phyloP scores from a whole-genome alignment of 352 stramenopile species.

The Nothophytophthora sp. region DNA sequence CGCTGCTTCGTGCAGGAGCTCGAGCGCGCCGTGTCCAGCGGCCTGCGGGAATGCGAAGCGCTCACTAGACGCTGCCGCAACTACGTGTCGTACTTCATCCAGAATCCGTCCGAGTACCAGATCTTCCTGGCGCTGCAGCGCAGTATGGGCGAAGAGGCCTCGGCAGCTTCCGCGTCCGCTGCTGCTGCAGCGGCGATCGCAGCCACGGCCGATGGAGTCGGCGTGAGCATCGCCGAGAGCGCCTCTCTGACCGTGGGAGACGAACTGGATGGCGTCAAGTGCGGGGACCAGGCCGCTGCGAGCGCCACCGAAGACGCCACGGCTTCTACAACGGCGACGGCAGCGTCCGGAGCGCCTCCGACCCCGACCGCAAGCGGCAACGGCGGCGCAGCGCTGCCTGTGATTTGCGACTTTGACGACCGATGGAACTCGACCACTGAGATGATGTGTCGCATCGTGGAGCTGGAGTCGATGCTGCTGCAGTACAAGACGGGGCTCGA shows the following conservation, averaged over 20 bases:
- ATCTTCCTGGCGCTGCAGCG: slow-evolving; percentile 78
- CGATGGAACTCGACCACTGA: slow-evolving; percentile 78
- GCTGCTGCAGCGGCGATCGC: slow-evolving; percentile 19
- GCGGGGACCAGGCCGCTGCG: slow-evolving; percentile 9
- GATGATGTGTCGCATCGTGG: slow-evolving; percentile 82
- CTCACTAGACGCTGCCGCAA: slow-evolving; percentile 69
- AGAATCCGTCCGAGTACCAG: slow-evolving; percentile 84
- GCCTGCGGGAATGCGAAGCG: slow-evolving; percentile 56
- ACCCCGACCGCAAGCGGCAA: slow-evolving; percentile 1
- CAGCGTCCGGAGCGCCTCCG: not conserved
- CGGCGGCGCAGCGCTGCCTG: slow-evolving; percentile 39
- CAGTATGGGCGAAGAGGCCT: slow-evolving; percentile 49
- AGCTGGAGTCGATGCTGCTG: slow-evolving; percentile 71
- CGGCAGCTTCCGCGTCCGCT: slow-evolving; percentile 18
- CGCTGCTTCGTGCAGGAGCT: slow-evolving; percentile 73
- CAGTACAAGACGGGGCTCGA: slow-evolving; percentile 80
- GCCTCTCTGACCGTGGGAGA: slow-evolving; percentile 17
- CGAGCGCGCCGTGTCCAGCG: slow-evolving; percentile 52
- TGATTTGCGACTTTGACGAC: slow-evolving; percentile 81
- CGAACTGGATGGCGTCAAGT: slow-evolving; percentile 14
- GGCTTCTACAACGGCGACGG: slow-evolving; percentile 5
- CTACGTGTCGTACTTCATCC: slow-evolving; percentile 85
- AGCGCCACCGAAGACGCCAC: slow-evolving; percentile 11
- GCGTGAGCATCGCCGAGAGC: slow-evolving; percentile 25
- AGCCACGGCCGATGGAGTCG: slow-evolving; percentile 25